phyloP scores from a whole-genome alignment of 2,329 filamentous ascomycete species.

The Paracamarosporium sp. region DNA sequence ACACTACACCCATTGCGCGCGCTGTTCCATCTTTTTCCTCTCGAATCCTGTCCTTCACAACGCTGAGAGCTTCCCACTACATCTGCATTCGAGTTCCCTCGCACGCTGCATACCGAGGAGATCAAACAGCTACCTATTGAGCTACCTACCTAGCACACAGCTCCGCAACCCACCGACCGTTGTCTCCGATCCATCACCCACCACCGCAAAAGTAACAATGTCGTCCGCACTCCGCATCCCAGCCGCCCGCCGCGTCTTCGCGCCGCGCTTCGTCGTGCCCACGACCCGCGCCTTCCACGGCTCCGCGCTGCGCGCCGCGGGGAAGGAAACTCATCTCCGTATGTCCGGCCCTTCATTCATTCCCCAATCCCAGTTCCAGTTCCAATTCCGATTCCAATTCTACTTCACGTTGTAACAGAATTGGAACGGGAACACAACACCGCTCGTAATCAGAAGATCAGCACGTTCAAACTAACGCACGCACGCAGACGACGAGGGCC shows the following conservation, averaged over 20 bases:
- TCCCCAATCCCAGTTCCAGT: neutral
- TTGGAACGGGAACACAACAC: no score
- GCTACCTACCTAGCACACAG: no score
- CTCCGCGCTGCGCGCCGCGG: slow-evolving; percentile 45
- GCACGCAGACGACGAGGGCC: slow-evolving; percentile 36
- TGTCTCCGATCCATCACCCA: neutral
- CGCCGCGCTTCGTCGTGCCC: slow-evolving; percentile 36
- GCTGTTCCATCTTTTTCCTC: neutral
- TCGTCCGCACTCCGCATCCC: slow-evolving; percentile 44
- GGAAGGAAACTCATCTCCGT: slow-evolving; percentile 55
- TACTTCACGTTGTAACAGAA: no score
- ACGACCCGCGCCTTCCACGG: slow-evolving; percentile 47
- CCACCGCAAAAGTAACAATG: slow-evolving; percentile 7
- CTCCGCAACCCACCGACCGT: neutral
- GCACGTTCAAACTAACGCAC: slow-evolving; percentile 10
- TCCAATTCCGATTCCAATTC: neutral
- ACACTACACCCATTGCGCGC: neutral
- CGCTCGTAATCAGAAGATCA: no score
- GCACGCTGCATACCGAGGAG: neutral
- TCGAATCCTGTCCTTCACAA: no score
- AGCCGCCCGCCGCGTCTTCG: slow-evolving; percentile 37
- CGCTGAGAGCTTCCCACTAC: no score
- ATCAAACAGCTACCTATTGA: no score
- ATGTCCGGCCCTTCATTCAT: slow-evolving; percentile 28
- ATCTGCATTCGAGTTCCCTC: no score